Evolutionary conservation across 2,329 filamentous ascomycete species (phyloP).

Genomic region (Aspergillus awamori): DNA sequence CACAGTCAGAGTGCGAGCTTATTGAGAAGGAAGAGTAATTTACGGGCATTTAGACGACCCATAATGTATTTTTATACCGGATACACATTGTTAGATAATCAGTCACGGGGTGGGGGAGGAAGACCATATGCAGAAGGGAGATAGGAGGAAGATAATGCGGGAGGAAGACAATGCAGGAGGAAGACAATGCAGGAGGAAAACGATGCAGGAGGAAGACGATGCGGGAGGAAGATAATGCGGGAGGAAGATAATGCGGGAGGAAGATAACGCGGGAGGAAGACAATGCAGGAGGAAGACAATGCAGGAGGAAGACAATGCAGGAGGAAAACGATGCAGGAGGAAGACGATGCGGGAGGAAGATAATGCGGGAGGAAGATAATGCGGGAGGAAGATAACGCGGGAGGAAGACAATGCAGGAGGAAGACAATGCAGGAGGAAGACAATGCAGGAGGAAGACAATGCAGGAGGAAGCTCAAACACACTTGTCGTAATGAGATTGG

Average conservation of each 20-base stretch:
- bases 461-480: slow-evolving; percentile 3
- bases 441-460: not conserved
- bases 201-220: not conserved
- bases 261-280: not conserved
- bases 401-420: slow-evolving; percentile 4
- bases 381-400: too few relatives aligned
- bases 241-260: slow-evolving; percentile 1
- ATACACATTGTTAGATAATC: not conserved
- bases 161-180: not conserved
- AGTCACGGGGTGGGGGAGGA: not conserved
- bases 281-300: not conserved
- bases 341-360: not conserved
- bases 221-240: slow-evolving; percentile 1
- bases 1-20: not conserved
- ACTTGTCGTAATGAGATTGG: not conserved
- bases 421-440: slow-evolving; percentile 1
- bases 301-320: not conserved
- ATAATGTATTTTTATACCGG: not conserved
- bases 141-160: not conserved
- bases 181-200: not conserved
- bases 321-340: not conserved
- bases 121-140: not conserved
- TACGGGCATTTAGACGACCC: not conserved
- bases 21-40: not conserved
- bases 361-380: not conserved